Evolutionary conservation across 2,329 filamentous ascomycete genomes (phyloP), one percentile per base, ranked within the genome.

Genomic region (Talaromyces sp.): DNA sequence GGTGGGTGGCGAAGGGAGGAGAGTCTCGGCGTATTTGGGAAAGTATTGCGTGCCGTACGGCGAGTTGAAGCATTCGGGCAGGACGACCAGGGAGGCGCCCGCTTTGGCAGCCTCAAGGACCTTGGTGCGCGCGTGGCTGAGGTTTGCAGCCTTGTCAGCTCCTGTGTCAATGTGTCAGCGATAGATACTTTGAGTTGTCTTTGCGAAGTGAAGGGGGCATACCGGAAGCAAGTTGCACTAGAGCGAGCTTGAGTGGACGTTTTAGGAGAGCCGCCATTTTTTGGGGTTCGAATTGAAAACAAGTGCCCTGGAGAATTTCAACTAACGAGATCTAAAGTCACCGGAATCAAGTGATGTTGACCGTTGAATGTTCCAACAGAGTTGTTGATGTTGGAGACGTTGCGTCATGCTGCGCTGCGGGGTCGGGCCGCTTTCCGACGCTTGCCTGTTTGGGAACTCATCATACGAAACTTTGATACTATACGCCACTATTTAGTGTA

Each of bases 11-110:
- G 87, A 88, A 0, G 92, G 91, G 0, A 85, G 81, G n/a, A 98
- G 87, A 1, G 86, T 88, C 78, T 99, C 95, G 67, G 95, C 93
- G 76, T 98, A 98, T 64, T 88, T 85, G 59, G 93, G 89, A 78
- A 99, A 99, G 82, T 88, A 93, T 71, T 92, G 84, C 67, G 88
- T 92, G 67, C 95, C 95, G 77, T 99, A 99, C 9, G 95, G 95
- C 49, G 91, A 96, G 81, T 99, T 99, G 86, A 99, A 99, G 83
- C 95, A 99, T 80, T 99, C 95, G 39, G 95, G 95, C 19, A 99
- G 85, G 36, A 98, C 92, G 66, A 98, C 88, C 63, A 99, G 87
- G 61, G 90, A 87, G 63, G 93, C 92, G 67, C 93, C 93, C 3
- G 80, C 80, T 28, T 80, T 76, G 27, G 92, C 88, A 5, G 95